Conservation (phyloP, 176 grass and related monocot genomes). For the Avena eriantha region DNA sequence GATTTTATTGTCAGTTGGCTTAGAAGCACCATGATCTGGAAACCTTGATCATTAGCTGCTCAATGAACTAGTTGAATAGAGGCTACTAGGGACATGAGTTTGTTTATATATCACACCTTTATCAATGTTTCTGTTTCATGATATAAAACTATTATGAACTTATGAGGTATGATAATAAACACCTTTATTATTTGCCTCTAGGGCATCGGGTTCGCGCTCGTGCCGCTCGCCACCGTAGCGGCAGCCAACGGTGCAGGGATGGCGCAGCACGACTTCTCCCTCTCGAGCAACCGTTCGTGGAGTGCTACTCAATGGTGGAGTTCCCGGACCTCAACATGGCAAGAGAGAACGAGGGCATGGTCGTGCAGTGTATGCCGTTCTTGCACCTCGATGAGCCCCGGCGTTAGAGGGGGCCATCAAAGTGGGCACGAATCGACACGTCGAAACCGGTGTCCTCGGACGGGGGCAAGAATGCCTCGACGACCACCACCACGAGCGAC, state of each 20-base stretch:
- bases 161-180: too few relatives aligned
- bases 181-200: too few relatives aligned
- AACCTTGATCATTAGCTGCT: too few relatives aligned
- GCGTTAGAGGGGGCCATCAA: background rate
- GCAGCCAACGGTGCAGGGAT: conserved; percentile 33
- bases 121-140: too few relatives aligned
- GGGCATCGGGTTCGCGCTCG: conserved; percentile 38
- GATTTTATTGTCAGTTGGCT: too few relatives aligned
- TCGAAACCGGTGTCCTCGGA: conserved; percentile 40
- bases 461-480: conserved; percentile 58
- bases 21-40: too few relatives aligned
- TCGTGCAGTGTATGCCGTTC: conserved; percentile 76
- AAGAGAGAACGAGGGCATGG: conserved; percentile 82
- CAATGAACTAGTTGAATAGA: too few relatives aligned
- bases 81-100: too few relatives aligned
- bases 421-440: conserved; percentile 43
- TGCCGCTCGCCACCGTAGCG: conserved; percentile 64
- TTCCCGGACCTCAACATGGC: conserved; percentile 65
- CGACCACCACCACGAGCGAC: conserved; percentile 49
- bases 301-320: conserved; percentile 53
- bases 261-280: conserved; percentile 54
- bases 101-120: too few relatives aligned
- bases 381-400: conserved; percentile 45
- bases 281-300: conserved; percentile 48
- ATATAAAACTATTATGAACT: too few relatives aligned